Base-by-base conservation (phyloP, 2,329 filamentous ascomycete species). In the Microdochium bolleyi region DNA sequence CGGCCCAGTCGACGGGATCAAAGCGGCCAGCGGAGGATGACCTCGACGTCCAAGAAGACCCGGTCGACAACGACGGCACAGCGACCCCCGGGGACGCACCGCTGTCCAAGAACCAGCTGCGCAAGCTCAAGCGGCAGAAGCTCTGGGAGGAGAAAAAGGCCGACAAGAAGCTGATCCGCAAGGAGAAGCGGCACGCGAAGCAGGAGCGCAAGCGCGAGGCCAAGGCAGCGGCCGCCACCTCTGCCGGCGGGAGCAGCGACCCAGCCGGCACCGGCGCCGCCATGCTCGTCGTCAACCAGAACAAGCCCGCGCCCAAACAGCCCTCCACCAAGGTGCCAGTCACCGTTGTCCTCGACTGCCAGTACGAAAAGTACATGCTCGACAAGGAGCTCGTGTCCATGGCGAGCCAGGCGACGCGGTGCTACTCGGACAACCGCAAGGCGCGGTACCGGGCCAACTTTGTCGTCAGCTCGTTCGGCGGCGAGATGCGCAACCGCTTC, bases 331-430 rank as follows among this genome's bases (percentile, higher is more conserved):
- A 83, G 53, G 78, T 95, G 0, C 91, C 92, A 1, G 73, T 97
- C 22, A 82, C 89, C 0, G 74, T 99, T 58, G 77, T 99, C 54
- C 74, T 99, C 57, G 94, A 99, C 72, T 97, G 92, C 70, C 84
- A 88, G 59, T 99, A 95, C 66, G 92, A 99, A 67, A 76, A 88
- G 44, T 80, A 92, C 64, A 99, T 99, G 94, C 78, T 78, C 50
- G 88, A 92, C 37, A 87, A 88, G 60, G 94, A 99, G 70, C 76
- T 88, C 27, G 84, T 92, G 52, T 96, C 90, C 3, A 78, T 99
- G 13, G 82, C 83, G 1, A 82, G 84, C 53, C 94, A 99, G 69
- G 77, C 99, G 56, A 95, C 90, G 9, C 78, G 94, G 53, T 87
- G 82, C 54, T 99, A 99, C 70, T 90, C 91, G 21, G 90, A 96